Evolutionary conservation across 2,329 filamentous ascomycete species (phyloP).

Genomic region (Helicocarpus griseus): DNA sequence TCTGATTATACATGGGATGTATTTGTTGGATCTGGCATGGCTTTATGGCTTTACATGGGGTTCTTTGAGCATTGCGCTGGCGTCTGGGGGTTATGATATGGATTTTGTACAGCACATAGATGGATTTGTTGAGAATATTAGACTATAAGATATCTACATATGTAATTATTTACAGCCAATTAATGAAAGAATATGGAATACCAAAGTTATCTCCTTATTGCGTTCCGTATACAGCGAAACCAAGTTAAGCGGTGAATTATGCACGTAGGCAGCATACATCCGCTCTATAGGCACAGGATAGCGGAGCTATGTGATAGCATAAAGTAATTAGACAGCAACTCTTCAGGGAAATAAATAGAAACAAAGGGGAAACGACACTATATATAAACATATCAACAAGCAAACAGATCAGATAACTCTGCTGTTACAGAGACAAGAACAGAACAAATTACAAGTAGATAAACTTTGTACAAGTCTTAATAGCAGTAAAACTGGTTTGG

Average conservation of each 20-base stretch:
- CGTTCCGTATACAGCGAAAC: too few relatives aligned
- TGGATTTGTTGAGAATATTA: too few relatives aligned
- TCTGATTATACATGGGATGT: not conserved
- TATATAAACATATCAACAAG: not conserved
- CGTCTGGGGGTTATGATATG: not conserved
- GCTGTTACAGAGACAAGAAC: not conserved
- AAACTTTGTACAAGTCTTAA: not conserved
- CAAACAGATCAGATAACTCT: not conserved
- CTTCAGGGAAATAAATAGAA: not conserved
- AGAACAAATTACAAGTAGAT: not conserved
- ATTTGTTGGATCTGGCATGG: too few relatives aligned
- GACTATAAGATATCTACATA: too few relatives aligned
- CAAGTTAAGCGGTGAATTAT: too few relatives aligned
- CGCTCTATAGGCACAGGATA: too few relatives aligned
- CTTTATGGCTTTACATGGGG: not conserved
- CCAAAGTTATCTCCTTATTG: too few relatives aligned
- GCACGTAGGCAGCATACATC: too few relatives aligned
- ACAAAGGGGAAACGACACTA: conserved; percentile 1
- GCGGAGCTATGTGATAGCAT: conserved; percentile 7
- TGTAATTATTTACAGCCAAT: too few relatives aligned
- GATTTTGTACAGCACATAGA: not conserved
- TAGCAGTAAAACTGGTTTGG: not conserved
- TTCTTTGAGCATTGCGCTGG: not conserved
- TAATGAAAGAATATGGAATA: too few relatives aligned
- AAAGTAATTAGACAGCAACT: not conserved